Evolutionary conservation across 768 basidiomycete genomes (phyloP), one percentile per base, ranked within the genome.

Genomic region (Podaxis sp.): DNA sequence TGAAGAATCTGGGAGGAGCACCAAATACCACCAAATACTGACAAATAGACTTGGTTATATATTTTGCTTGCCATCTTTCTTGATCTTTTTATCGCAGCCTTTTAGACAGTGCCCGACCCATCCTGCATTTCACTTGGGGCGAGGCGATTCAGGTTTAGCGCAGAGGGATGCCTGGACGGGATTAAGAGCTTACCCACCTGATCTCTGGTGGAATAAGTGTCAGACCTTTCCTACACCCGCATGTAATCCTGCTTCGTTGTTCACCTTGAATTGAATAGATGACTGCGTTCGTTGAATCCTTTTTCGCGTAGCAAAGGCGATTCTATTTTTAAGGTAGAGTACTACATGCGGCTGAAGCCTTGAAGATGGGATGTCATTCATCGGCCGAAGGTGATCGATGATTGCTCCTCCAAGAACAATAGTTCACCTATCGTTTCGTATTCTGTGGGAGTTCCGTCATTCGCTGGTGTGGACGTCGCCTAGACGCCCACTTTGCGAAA

Each of bases 21-120:
- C 37, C 49, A 53, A 53, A 53, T 37, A 59, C n/a, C 9, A 5
- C 3, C 60, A 61, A 61, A 64, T 11, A 59, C 9, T 2, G 6
- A 33, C 49, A 52, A 60, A 60, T 24, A 22, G 49, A 29, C 4
- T 63, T 29, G 5, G 9, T 24, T 27, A 47, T 55, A 25, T 54
- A 50, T 12, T 55, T 13, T 13, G 7, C 49, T 58, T 33, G 56
- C 41, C 24, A 51, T 57, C 27, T 24, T 3, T 24, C 60, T 38
- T 46, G 38, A 59, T 47, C 59, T 67, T 68, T 59, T 71, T 50
- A 72, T 77, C 83, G 87, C 87, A 79, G 74, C 86, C 84, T 81
- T 72, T 70, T 83, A 88, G 87, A 89, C 87, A 89, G 87, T 89
- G 82, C 87, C 87, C 82, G 81, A 77, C 80, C 81, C 75, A 72